Evolutionary conservation across 83 land plant species (phyloP), one percentile per base, ranked within the genome.

Genomic region (Picea abies): DNA sequence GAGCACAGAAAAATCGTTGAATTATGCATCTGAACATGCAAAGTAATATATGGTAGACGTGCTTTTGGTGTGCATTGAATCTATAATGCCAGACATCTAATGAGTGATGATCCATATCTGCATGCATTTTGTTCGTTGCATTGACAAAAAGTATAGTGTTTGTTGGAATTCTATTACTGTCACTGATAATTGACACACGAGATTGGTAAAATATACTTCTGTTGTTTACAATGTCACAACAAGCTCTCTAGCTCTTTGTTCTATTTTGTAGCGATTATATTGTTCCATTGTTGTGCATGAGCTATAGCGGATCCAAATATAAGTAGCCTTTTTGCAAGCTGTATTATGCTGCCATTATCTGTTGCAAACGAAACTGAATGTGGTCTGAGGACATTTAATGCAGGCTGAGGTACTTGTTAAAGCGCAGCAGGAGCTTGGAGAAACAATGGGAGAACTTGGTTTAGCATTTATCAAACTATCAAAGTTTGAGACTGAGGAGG

Each of bases 401-500:
- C 85, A 97, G 98, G 98, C 99, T 20, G 99, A 97, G 84, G 66
- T 85, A 35, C 84, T 96, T 79, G 98, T 95, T 14, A 97, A 95
- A 80, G 99, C 98, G 32, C 98, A 97, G 81, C 97, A 97, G 84
- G 98, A 97, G 84, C 89, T 94, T 84, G 95, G 96, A 32, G 94
- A 97, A 83, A 93, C 93, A 77, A 90, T 95, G 95, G 96, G 99
- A 44, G 98, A 97, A 64, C 89, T 97, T 80, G 99, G 99, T 15
- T 75, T 97, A 68, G 95, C 95, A 20, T 95, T 95, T 71, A 89
- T 97, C 39, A 95, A 95, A 79, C 75, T 97, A 39, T 87, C 95
- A 20, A 97, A 97, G 60, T 95, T 95, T 85, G 99, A 97, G 83
- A 91, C 86, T 39, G 95, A 94, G 84, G n/a, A n/a, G n/a, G n/a